Evolutionary conservation across 805 yeast species (phyloP).

Genomic region (Metschnikowia borealis): DNA sequence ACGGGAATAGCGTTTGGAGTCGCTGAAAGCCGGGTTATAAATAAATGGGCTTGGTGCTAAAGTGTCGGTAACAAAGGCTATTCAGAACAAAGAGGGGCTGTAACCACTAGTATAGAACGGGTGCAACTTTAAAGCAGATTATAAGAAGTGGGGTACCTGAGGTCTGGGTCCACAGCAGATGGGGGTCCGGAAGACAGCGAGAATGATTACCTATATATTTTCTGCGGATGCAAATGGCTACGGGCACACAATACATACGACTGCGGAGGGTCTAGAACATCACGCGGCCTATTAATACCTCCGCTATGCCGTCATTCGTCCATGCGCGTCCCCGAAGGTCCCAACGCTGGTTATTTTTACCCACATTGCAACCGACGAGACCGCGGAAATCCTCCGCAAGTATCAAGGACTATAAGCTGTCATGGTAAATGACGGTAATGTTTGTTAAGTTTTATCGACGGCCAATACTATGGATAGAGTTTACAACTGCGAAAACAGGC

Average conservation of each 20-base stretch:
- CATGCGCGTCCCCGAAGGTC: background rate
- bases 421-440: too few species aligned
- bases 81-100: background rate
- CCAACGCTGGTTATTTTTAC: background rate
- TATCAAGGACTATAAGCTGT: background rate
- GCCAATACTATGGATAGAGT: background rate
- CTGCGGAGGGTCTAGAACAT: conserved; percentile 1
- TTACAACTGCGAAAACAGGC: background rate
- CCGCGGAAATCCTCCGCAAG: background rate
- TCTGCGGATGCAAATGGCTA: conserved; percentile 3
- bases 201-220: conserved; percentile 1
- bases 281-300: conserved; percentile 4
- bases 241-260: background rate
- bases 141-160: background rate
- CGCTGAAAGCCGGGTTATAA: background rate
- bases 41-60: background rate
- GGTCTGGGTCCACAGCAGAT: background rate
- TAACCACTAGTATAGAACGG: background rate
- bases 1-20: background rate
- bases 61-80: background rate
- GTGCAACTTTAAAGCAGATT: background rate
- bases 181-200: background rate
- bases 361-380: background rate
- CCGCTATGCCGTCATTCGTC: conserved; percentile 4
- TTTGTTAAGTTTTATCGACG: background rate